phyloP scores from a whole-genome alignment of 1,284 basidiomycete species.

The Puccinia hordei region DNA sequence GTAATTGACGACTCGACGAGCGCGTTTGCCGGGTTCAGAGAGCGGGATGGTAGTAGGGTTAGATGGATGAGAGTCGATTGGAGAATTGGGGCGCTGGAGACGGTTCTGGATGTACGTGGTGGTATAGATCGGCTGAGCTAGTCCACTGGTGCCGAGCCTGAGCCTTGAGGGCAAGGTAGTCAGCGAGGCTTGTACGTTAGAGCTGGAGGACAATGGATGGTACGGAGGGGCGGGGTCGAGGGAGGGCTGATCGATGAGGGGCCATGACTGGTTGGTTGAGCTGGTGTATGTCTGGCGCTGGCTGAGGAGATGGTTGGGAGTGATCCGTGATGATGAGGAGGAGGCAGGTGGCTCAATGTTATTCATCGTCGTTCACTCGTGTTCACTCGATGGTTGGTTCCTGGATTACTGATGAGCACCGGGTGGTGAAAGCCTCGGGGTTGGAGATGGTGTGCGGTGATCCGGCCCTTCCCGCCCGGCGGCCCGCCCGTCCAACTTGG shows the following conservation, averaged over 20 bases:
- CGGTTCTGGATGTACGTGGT: slow-evolving; percentile 60
- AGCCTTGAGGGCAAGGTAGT: slow-evolving; percentile 88
- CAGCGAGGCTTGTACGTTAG: slow-evolving; percentile 69
- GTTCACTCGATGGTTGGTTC: no score
- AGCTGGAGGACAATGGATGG: neutral
- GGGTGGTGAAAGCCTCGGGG: no score
- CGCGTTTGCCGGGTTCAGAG: slow-evolving; percentile 44
- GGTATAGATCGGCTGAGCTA: slow-evolving; percentile 80
- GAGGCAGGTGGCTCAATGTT: neutral
- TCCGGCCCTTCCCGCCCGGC: no score
- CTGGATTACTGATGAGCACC: no score
- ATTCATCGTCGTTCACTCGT: no score
- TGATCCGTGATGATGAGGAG: neutral
- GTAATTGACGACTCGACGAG: slow-evolving; percentile 74
- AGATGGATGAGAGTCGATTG: slow-evolving; percentile 14
- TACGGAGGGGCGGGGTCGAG: slow-evolving; percentile 6
- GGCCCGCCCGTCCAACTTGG: no score
- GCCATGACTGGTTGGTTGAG: neutral
- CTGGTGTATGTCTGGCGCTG: neutral
- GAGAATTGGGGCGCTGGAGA: slow-evolving; percentile 48
- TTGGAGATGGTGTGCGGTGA: no score
- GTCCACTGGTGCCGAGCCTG: slow-evolving; percentile 82
- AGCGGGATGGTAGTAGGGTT: slow-evolving; percentile 5
- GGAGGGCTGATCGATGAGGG: slow-evolving; percentile 20
- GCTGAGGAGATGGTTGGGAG: neutral